These are phyloP conservation scores for Aotearoamyces nothofagi DNA, from an alignment of 2,329 filamentous ascomycete genomes.

Conservation along the genomic window DNA sequence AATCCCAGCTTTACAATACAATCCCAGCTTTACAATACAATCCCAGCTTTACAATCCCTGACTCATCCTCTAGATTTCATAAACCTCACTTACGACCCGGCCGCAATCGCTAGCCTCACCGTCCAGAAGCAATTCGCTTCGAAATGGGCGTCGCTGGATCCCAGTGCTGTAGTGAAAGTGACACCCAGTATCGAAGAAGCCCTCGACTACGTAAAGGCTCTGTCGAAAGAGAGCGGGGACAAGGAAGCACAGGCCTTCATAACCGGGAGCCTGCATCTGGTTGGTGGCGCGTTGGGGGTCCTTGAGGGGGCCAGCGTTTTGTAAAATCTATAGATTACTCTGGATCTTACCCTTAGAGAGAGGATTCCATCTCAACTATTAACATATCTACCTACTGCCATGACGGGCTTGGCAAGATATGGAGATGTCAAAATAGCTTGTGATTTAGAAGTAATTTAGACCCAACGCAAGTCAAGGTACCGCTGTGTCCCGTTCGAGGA, in stretches of 20 bases:
- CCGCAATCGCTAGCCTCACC: slow-evolving; percentile 32
- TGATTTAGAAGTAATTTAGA: no score
- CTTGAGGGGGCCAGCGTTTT: no score
- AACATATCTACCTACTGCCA: no score
- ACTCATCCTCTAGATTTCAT: slow-evolving; percentile 45
- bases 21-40: no score
- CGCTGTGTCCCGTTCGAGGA: slow-evolving; percentile 40
- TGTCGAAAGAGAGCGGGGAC: slow-evolving; percentile 17
- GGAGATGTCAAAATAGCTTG: no score
- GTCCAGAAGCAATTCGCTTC: neutral
- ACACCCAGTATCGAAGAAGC: slow-evolving; percentile 38
- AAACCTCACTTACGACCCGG: slow-evolving; percentile 27
- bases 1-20: no score
- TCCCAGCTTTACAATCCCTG: no score
- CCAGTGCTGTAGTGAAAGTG: slow-evolving; percentile 21
- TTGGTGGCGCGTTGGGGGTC: slow-evolving; percentile 27
- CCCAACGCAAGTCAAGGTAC: no score
- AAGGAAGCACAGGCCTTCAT: slow-evolving; percentile 24
- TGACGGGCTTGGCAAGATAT: no score
- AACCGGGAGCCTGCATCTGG: slow-evolving; percentile 45
- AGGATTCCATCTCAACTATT: no score
- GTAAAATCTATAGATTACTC: no score
- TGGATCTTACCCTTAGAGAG: no score
- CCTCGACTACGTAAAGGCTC: slow-evolving; percentile 27
- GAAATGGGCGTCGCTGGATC: slow-evolving; percentile 26